Percentiles rank a stretch among this genome's conserved stretches.
Conservation (phyloP, 257 asterid species). For the Asclepias syriaca region DNA sequence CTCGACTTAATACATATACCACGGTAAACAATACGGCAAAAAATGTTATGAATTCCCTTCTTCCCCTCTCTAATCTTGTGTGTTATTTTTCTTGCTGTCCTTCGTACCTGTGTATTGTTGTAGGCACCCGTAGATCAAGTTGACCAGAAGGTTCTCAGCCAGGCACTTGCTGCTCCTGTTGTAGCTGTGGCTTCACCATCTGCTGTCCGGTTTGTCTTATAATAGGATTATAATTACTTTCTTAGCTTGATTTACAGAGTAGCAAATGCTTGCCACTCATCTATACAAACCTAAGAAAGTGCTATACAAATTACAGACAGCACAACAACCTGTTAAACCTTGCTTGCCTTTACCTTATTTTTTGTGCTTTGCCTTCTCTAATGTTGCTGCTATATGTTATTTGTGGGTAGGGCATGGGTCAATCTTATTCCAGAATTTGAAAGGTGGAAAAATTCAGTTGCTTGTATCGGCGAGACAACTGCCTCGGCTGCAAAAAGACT, state of each 20-base stretch:
- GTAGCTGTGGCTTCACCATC: constrained; percentile 86
- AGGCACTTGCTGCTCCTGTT: constrained; percentile 69
- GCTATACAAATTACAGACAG: background rate
- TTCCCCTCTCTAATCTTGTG: background rate
- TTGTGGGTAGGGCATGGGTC: constrained; percentile 60
- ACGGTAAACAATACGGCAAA: constrained; percentile 48
- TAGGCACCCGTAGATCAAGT: constrained; percentile 55
- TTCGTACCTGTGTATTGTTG: constrained; percentile 12
- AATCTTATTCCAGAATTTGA: constrained; percentile 45
- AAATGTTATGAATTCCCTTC: background rate
- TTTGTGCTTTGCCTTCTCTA: constrained; percentile 3
- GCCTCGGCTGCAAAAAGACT: constrained; percentile 62
- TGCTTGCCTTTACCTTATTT: background rate
- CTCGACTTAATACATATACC: constrained; percentile 85
- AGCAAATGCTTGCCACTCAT: background rate
- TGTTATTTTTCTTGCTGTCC: background rate
- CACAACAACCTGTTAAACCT: background rate
- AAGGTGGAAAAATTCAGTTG: constrained; percentile 56
- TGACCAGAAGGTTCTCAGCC: constrained; percentile 43
- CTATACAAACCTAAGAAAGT: background rate
- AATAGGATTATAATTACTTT: background rate
- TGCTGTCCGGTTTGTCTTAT: constrained; percentile 48
- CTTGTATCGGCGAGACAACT: constrained; percentile 90
- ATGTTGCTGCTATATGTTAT: constrained; percentile 3
- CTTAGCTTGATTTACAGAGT: background rate